Conservation (phyloP, 768 basidiomycete genomes). For the Mycena leptocephala region DNA sequence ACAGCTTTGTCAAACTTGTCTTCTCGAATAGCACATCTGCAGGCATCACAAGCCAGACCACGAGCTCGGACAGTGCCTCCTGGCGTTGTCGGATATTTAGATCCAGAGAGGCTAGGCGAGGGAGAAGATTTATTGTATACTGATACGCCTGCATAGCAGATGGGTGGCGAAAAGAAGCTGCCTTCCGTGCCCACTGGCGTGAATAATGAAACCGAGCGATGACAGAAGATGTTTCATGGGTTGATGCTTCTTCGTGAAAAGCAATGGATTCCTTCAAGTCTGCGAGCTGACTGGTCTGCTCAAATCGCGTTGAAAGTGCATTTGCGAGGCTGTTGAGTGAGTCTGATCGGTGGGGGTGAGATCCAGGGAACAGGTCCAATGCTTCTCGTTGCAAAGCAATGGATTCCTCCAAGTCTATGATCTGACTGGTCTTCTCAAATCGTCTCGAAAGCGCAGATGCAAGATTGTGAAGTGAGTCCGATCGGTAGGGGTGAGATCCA, state of each 20-base stretch:
- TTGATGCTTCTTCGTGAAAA: not conserved
- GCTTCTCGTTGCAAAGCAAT: too few species aligned
- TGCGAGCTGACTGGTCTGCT: too few species aligned
- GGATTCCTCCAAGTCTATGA: too few species aligned
- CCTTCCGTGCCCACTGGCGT: constrained; percentile 1
- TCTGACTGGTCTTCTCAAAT: too few species aligned
- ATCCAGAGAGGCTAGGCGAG: constrained; percentile 8
- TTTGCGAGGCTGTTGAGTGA: too few species aligned
- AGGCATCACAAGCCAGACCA: constrained; percentile 12
- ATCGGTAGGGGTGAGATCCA: too few species aligned
- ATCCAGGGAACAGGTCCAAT: too few species aligned
- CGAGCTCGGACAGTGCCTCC: constrained; percentile 11
- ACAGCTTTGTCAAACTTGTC: constrained; percentile 10
- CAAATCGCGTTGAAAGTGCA: too few species aligned
- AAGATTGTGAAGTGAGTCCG: too few species aligned
- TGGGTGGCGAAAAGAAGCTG: constrained; percentile 5
- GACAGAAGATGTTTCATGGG: constrained; percentile 9
- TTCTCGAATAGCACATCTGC: constrained; percentile 11
- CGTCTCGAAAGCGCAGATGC: too few species aligned
- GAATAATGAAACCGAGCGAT: constrained; percentile 6
- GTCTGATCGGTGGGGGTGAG: too few species aligned
- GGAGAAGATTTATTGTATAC: constrained; percentile 6
- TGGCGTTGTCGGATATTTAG: constrained; percentile 9
- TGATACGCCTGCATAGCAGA: constrained; percentile 11
- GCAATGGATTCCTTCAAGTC: too few species aligned